Evolutionary conservation across 352 stramenopile genomes (phyloP).

Genomic region (Phytophthora colocasiae): DNA sequence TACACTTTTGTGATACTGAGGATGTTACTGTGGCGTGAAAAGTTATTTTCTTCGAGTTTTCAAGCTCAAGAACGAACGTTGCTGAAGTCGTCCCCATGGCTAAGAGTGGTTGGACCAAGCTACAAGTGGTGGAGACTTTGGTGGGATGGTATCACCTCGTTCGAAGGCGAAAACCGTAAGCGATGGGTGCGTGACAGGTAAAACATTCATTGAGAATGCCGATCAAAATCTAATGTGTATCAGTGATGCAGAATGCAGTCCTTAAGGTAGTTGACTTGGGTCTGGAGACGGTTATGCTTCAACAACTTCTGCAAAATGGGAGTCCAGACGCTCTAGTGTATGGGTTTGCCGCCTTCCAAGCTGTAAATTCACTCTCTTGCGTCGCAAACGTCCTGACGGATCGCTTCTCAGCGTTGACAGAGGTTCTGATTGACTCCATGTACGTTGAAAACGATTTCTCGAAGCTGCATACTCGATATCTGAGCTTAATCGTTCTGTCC

Average conservation of each 20-base stretch:
- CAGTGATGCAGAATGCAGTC: slow-evolving; percentile 26
- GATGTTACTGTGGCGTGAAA: slow-evolving; percentile 27
- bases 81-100: no score
- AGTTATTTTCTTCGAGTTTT: background rate
- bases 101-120: no score
- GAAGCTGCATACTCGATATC: no score
- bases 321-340: slow-evolving; percentile 11
- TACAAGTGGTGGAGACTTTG: no score
- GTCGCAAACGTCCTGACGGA: slow-evolving; percentile 24
- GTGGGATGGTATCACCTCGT: slow-evolving; percentile 14
- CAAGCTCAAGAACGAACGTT: no score
- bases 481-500: background rate
- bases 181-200: slow-evolving; percentile 18
- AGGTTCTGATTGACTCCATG: slow-evolving; percentile 39
- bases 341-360: slow-evolving; percentile 18
- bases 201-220: background rate
- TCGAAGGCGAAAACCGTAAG: slow-evolving; percentile 30
- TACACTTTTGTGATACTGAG: slow-evolving; percentile 25
- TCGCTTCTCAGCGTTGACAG: slow-evolving; percentile 27
- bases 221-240: background rate
- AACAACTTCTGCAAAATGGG: slow-evolving; percentile 15
- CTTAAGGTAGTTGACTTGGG: slow-evolving; percentile 28
- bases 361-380: slow-evolving; percentile 27
- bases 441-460: slow-evolving; percentile 10
- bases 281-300: slow-evolving; percentile 21